These are phyloP conservation scores for Mycena vulgaris DNA, from an alignment of 768 basidiomycete genomes.

Conservation along the genomic window DNA sequence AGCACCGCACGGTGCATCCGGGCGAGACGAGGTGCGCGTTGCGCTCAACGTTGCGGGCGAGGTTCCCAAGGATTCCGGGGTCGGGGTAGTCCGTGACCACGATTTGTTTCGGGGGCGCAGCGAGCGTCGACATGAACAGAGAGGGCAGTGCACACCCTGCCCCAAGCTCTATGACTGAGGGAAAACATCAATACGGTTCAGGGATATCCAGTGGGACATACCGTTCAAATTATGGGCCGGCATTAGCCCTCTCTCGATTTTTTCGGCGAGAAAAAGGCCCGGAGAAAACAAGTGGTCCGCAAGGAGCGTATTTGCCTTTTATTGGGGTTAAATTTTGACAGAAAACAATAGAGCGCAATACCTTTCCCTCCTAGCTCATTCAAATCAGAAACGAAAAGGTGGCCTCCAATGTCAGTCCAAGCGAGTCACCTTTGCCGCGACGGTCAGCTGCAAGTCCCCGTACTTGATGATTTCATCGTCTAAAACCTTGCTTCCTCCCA, in stretches of 20 bases:
- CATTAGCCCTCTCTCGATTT: constrained; percentile 71
- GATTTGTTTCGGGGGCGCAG: constrained; percentile 64
- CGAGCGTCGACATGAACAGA: constrained; percentile 65
- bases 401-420: not conserved
- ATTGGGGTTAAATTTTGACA: not conserved
- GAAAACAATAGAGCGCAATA: constrained; percentile 36
- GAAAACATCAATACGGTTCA: not conserved
- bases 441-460: constrained; percentile 67
- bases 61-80: constrained; percentile 69
- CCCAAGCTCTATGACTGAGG: constrained; percentile 78
- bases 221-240: constrained; percentile 59
- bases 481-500: constrained; percentile 60
- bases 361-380: constrained; percentile 70
- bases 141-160: constrained; percentile 80
- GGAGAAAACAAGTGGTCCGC: constrained; percentile 85
- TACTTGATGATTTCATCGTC: constrained; percentile 65
- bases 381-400: constrained; percentile 12
- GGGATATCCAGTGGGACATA: constrained; percentile 39
- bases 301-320: constrained; percentile 74
- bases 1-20: constrained; percentile 59
- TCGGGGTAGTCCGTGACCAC: constrained; percentile 83
- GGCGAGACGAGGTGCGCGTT: constrained; percentile 57
- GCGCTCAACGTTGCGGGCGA: constrained; percentile 67
- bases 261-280: constrained; percentile 75
- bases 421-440: constrained; percentile 70